Percentiles rank a stretch among this genome's conserved stretches.
These are phyloP conservation scores for Geotrichum cucujoidarum DNA, from an alignment of 1,139 yeast species.

Conservation along the genomic window DNA sequence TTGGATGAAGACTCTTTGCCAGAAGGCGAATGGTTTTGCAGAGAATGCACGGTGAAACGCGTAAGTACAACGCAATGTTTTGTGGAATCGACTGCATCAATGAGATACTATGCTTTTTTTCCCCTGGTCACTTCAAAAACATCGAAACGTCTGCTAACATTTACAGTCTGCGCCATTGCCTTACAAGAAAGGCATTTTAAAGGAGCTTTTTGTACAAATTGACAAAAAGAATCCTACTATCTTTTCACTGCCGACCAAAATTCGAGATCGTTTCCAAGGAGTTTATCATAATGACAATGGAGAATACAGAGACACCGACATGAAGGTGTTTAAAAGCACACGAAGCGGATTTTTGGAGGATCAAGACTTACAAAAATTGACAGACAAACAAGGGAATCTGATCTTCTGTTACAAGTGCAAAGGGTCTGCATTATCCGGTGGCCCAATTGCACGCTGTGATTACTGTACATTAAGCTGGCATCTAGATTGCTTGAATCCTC, in stretches of 20 bases:
- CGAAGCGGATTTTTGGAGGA: constrained; percentile 41
- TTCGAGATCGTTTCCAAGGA: constrained; percentile 71
- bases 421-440: constrained; percentile 54
- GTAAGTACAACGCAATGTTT: constrained; percentile 17
- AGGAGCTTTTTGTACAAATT: constrained; percentile 55
- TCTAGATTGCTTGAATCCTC: constrained; percentile 78
- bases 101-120: too few relatives aligned
- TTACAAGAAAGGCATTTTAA: constrained; percentile 46
- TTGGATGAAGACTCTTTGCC: constrained; percentile 68
- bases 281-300: constrained; percentile 66
- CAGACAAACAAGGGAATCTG: constrained; percentile 61
- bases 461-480: constrained; percentile 89
- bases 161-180: constrained; percentile 35
- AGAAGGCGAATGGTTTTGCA: constrained; percentile 87
- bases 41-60: constrained; percentile 48
- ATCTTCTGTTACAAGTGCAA: constrained; percentile 74
- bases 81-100: too few relatives aligned
- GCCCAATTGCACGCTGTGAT: constrained; percentile 68
- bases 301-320: constrained; percentile 59
- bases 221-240: constrained; percentile 65
- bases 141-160: too few relatives aligned
- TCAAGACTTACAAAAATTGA: constrained; percentile 60
- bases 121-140: too few relatives aligned
- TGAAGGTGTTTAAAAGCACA: constrained; percentile 44
- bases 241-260: constrained; percentile 61